Percentiles rank a stretch among this genome's conserved stretches.
Evolutionary conservation across 2,329 filamentous ascomycete species (phyloP).

Genomic region (Penicillium freii): DNA sequence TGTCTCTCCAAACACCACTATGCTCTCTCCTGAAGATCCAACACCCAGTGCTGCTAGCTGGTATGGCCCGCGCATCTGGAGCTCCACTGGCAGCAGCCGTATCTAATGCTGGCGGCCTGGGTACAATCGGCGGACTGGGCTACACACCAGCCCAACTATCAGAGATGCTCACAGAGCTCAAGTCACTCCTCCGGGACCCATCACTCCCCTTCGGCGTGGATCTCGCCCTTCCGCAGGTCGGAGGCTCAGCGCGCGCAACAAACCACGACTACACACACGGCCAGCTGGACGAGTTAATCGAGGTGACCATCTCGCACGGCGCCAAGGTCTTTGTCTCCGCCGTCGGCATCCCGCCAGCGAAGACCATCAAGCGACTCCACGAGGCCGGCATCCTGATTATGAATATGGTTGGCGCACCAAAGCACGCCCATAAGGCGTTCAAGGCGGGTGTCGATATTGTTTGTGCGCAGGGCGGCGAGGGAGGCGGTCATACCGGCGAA

Average conservation of each 20-base stretch:
- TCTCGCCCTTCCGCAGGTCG: constrained; percentile 85
- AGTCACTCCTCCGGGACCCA: constrained; percentile 65
- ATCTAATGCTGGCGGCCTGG: constrained; percentile 81
- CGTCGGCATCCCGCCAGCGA: constrained; percentile 77
- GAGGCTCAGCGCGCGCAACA: constrained; percentile 77
- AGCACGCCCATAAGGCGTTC: constrained; percentile 85
- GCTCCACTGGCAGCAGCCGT: constrained; percentile 79
- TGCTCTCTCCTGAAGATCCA: constrained; percentile 76
- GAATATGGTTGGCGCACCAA: constrained; percentile 96
- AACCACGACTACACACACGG: constrained; percentile 96
- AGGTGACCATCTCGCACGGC: constrained; percentile 80
- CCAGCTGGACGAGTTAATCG: constrained; percentile 81
- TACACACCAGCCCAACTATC: constrained; percentile 73
- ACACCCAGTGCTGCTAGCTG: constrained; percentile 87
- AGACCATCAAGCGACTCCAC: constrained; percentile 74
- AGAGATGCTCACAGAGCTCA: constrained; percentile 80
- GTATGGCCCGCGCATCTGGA: constrained; percentile 85
- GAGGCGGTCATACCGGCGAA: constrained; percentile 88
- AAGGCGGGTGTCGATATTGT: constrained; percentile 85
- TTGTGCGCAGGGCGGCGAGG: constrained; percentile 89
- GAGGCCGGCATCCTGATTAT: constrained; percentile 78
- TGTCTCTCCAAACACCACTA: constrained; percentile 70
- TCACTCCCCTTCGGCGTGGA: constrained; percentile 85
- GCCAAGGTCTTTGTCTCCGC: constrained; percentile 82
- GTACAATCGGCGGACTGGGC: constrained; percentile 61